Conservation (phyloP, 176 grass and related monocot genomes). For the Oryza meyeriana region DNA sequence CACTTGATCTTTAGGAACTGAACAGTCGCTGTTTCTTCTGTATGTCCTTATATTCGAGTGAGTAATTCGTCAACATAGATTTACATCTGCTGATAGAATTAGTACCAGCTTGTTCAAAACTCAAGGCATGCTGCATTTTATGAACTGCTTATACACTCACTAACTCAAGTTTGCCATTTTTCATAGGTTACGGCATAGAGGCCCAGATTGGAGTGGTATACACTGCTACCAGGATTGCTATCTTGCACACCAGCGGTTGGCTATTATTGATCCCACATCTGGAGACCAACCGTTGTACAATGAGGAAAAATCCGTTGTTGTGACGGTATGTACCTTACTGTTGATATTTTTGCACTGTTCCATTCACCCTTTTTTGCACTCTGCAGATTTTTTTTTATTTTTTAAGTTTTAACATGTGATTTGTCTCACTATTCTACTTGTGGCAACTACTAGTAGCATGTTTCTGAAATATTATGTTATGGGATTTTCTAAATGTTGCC, state of each 20-base stretch:
- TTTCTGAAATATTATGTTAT: conserved; percentile 5
- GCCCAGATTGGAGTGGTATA: conserved; percentile 95
- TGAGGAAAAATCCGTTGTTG: conserved; percentile 88
- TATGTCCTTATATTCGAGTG: background rate
- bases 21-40: background rate
- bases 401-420: background rate
- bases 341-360: background rate
- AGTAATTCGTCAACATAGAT: background rate
- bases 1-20: background rate
- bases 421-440: background rate
- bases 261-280: conserved; percentile 85
- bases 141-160: conserved; percentile 1
- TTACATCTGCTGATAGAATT: background rate
- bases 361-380: background rate
- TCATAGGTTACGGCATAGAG: conserved; percentile 75
- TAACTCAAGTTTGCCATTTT: conserved; percentile 23
- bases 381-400: background rate
- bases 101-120: background rate
- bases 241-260: conserved; percentile 92
- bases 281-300: conserved; percentile 96
- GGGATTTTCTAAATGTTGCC: background rate
- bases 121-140: background rate
- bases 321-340: conserved; percentile 68
- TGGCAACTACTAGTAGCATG: background rate
- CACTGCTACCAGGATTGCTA: conserved; percentile 82